These are phyloP conservation scores for Gryganskiella cystojenkinii DNA, from an alignment of 192 early-diverging fungal genomes.

Conservation along the genomic window DNA sequence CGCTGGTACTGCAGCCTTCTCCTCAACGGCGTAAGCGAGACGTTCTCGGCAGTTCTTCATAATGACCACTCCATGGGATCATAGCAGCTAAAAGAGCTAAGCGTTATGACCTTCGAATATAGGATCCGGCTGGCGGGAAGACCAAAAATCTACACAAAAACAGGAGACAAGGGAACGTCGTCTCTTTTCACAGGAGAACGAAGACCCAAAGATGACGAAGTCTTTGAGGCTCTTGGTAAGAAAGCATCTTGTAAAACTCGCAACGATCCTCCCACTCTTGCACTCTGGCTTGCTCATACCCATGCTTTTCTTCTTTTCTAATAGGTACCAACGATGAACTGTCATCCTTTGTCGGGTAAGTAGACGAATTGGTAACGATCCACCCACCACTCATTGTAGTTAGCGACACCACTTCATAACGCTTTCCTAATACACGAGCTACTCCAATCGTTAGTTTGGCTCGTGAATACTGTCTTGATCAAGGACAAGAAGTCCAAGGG, in stretches of 20 bases:
- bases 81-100: too few relatives aligned
- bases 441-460: conserved; percentile 55
- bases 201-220: conserved; percentile 82
- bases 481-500: conserved; percentile 55
- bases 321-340: conserved; percentile 87
- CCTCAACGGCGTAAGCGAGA: too few relatives aligned
- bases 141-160: conserved; percentile 90
- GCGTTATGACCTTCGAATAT: conserved; percentile 20
- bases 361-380: background rate
- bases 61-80: too few relatives aligned
- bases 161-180: conserved; percentile 92
- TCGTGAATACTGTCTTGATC: conserved; percentile 65
- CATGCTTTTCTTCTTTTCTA: background rate
- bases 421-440: too few relatives aligned
- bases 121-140: conserved; percentile 28
- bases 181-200: conserved; percentile 89
- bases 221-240: conserved; percentile 87
- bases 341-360: conserved; percentile 73
- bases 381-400: too few relatives aligned
- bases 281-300: background rate
- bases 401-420: background rate
- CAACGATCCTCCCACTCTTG: background rate
- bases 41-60: too few relatives aligned
- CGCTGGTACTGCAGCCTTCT: too few relatives aligned
- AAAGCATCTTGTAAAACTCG: background rate